These are phyloP conservation scores for Rhizopogon vesiculosus DNA, from an alignment of 768 basidiomycete species.

Conservation along the genomic window DNA sequence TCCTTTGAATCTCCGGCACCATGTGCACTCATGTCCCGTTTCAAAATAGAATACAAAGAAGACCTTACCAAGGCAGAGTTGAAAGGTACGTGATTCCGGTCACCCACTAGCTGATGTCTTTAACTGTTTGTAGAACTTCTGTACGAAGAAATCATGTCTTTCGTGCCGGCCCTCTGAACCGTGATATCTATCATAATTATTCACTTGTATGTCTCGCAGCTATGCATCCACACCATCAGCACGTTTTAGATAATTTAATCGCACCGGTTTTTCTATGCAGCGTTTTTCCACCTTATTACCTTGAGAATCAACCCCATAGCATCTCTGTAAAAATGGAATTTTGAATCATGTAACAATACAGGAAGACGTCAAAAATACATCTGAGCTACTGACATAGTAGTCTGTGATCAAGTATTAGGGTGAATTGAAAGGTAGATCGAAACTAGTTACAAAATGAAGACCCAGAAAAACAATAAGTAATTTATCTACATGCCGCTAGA, in stretches of 20 bases:
- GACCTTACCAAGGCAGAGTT: constrained; percentile 73
- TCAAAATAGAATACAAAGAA: constrained; percentile 56
- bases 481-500: constrained; percentile 40
- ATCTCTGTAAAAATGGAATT: background rate
- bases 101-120: background rate
- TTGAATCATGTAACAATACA: background rate
- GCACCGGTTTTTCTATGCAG: background rate
- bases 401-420: background rate
- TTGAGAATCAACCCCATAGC: background rate
- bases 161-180: constrained; percentile 56
- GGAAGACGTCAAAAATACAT: background rate
- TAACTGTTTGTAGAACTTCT: constrained; percentile 45
- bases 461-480: background rate
- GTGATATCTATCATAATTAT: background rate
- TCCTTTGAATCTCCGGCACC: background rate
- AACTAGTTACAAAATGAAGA: background rate
- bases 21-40: constrained; percentile 6
- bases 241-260: background rate
- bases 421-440: background rate
- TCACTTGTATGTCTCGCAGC: background rate
- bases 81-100: constrained; percentile 34
- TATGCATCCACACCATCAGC: too few species aligned
- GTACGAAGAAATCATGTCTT: constrained; percentile 80
- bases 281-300: background rate
- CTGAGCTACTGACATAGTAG: background rate